A percentile compares a stretch with the other conserved stretches of the same genome.
Evolutionary conservation across 2,329 filamentous ascomycete species (phyloP).

Genomic region (Talaromyces sp.): DNA sequence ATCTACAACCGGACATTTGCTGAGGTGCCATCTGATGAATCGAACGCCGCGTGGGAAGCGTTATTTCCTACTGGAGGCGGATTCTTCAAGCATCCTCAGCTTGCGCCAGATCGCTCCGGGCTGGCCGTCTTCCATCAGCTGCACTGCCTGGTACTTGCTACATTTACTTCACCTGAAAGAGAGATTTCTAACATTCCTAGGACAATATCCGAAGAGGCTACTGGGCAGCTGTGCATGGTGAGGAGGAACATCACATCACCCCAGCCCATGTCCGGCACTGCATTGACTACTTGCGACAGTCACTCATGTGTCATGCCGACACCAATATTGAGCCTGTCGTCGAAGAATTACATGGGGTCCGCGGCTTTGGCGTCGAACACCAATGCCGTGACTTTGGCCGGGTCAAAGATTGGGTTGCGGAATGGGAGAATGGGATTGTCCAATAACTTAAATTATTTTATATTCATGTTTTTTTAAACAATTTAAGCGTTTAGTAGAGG

Average conservation of each 20-base stretch:
- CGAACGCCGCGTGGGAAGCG: not conserved
- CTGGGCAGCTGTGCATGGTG: conserved; percentile 1
- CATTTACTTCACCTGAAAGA: too few species aligned
- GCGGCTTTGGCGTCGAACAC: not conserved
- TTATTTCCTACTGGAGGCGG: not conserved
- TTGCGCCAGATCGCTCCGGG: not conserved
- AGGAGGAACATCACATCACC: not conserved
- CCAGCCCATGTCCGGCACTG: conserved; percentile 3
- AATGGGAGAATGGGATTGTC: not conserved
- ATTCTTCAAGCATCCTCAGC: conserved; percentile 3
- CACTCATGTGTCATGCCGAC: conserved; percentile 1
- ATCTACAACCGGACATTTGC: not conserved
- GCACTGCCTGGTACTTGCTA: not conserved
- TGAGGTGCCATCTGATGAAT: not conserved
- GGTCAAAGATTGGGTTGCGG: not conserved
- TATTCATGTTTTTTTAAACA: not conserved
- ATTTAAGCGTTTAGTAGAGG: not conserved
- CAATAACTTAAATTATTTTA: not conserved
- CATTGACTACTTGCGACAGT: conserved; percentile 6
- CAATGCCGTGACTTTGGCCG: not conserved
- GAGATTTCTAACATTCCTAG: not conserved
- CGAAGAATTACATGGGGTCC: not conserved
- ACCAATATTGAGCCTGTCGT: not conserved
- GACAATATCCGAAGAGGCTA: not conserved
- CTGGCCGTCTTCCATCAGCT: conserved; percentile 7